These are phyloP conservation scores for Rhizopogon vinicolor DNA, from an alignment of 768 basidiomycete species.

Conservation along the genomic window DNA sequence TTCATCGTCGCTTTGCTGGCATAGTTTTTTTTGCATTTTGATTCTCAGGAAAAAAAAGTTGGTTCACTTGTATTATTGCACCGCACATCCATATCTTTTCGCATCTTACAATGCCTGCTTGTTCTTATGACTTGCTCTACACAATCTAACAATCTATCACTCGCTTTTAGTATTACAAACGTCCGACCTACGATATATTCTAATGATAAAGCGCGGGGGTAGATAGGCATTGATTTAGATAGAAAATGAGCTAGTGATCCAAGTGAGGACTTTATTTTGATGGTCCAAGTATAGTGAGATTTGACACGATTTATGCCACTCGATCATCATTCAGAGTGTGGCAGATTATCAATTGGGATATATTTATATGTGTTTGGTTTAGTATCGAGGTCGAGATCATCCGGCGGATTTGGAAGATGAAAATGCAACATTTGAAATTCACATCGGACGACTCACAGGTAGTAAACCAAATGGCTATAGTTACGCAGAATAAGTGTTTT, in stretches of 20 bases:
- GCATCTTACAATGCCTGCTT: constrained; percentile 8
- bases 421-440: too few relatives aligned
- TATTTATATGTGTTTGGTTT: neutral
- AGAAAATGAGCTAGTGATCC: too few relatives aligned
- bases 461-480: neutral
- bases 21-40: constrained; percentile 19
- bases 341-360: too few relatives aligned
- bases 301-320: neutral
- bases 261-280: neutral
- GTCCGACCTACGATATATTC: constrained; percentile 25
- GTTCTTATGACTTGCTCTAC: constrained; percentile 17
- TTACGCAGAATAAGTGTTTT: neutral
- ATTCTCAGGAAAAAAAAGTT: constrained; percentile 12
- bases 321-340: too few relatives aligned
- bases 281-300: neutral
- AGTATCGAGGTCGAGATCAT: neutral
- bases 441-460: too few relatives aligned
- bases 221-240: neutral
- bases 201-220: constrained; percentile 13
- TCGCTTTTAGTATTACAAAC: constrained; percentile 24
- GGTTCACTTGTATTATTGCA: constrained; percentile 32
- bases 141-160: constrained; percentile 17
- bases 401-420: too few relatives aligned
- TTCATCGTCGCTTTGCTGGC: constrained; percentile 6
- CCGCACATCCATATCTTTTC: constrained; percentile 18